These are phyloP conservation scores for Aspergillus nidulans DNA, from an alignment of 495 filamentous ascomycete genomes.

Conservation along the genomic window DNA sequence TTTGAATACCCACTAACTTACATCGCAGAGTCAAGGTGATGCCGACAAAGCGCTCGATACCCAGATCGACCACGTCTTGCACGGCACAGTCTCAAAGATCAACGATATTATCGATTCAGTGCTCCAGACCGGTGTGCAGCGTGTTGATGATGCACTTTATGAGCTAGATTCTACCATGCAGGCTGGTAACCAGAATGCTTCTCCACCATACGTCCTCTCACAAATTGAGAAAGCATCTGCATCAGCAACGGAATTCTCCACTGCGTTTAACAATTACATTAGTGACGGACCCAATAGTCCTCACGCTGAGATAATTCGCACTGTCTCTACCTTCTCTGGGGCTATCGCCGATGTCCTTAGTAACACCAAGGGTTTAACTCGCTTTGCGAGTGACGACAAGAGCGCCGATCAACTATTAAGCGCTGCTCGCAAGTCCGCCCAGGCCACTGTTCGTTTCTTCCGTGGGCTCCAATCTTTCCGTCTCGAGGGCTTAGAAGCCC, in stretches of 20 bases:
- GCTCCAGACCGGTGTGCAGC: constrained; percentile 85
- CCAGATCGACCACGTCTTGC: constrained; percentile 82
- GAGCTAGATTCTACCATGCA: constrained; percentile 97
- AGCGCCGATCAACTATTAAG: constrained; percentile 79
- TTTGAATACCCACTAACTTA: not conserved
- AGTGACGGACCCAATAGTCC: constrained; percentile 92
- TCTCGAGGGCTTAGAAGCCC: constrained; percentile 77
- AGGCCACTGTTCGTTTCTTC: constrained; percentile 92
- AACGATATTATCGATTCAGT: constrained; percentile 98
- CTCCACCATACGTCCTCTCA: constrained; percentile 90
- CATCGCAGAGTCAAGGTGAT: constrained; percentile 57
- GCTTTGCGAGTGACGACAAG: constrained; percentile 93
- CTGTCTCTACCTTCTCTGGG: constrained; percentile 81
- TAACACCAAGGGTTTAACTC: constrained; percentile 92
- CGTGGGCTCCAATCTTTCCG: constrained; percentile 90
- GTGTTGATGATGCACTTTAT: constrained; percentile 94
- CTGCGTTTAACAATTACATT: constrained; percentile 95
- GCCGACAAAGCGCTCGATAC: constrained; percentile 80
- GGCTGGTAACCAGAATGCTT: constrained; percentile 96
- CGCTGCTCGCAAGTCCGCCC: constrained; percentile 78
- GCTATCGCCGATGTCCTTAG: constrained; percentile 90
- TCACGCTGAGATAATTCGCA: constrained; percentile 88
- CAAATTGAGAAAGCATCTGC: constrained; percentile 97
- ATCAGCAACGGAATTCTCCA: constrained; percentile 92
- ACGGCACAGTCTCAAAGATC: constrained; percentile 83